Percentiles rank a stretch among this genome's conserved stretches.
Conservation (phyloP, 345 rosid genomes). For the Gossypium anomalum region DNA sequence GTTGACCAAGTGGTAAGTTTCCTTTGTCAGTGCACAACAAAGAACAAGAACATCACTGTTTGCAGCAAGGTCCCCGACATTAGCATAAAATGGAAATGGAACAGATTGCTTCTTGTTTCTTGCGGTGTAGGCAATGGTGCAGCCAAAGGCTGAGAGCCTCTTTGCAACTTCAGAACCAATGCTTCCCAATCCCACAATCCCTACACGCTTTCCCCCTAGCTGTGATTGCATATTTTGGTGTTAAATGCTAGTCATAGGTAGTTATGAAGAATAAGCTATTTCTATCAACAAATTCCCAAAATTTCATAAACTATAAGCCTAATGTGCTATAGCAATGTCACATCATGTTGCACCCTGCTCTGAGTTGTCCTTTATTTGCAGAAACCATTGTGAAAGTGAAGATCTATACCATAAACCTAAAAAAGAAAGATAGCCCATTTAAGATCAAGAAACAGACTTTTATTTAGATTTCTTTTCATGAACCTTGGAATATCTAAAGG, state of each 20-base stretch:
- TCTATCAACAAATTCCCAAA: too few relatives aligned
- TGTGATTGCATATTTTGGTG: background rate
- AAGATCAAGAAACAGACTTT: background rate
- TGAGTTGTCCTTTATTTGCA: too few relatives aligned
- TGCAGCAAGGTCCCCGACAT: conserved; percentile 35
- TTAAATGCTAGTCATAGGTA: too few relatives aligned
- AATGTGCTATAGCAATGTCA: too few relatives aligned
- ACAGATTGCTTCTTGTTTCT: conserved; percentile 17
- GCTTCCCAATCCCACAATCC: conserved; percentile 7
- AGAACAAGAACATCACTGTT: conserved; percentile 40
- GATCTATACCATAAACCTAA: background rate
- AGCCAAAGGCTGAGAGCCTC: conserved; percentile 36
- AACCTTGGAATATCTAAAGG: background rate
- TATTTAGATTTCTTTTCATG: too few relatives aligned
- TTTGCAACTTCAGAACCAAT: conserved; percentile 23
- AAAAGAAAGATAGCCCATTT: background rate
- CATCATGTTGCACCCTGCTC: too few relatives aligned
- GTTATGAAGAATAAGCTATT: too few relatives aligned
- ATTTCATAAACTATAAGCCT: too few relatives aligned
- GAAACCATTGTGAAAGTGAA: too few relatives aligned
- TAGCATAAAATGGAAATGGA: conserved; percentile 26
- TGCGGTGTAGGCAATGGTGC: conserved; percentile 30
- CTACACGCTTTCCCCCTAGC: conserved; percentile 32
- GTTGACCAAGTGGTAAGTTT: conserved; percentile 44
- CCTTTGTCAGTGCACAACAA: conserved; percentile 42